Conservation (phyloP, 2,329 filamentous ascomycete species). For the Emmonsiellopsis sp. region DNA sequence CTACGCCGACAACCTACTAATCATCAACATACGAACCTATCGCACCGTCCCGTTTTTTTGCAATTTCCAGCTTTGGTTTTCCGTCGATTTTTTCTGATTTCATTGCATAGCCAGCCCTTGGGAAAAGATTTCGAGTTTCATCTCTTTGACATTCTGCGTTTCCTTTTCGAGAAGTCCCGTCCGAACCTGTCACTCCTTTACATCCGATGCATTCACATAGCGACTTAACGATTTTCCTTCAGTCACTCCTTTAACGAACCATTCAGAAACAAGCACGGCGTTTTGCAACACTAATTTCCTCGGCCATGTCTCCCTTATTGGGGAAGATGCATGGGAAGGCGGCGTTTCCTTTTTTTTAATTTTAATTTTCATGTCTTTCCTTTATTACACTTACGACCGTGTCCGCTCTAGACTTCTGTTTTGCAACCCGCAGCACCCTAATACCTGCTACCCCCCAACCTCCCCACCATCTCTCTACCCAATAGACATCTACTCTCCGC, state of each 20-base stretch:
- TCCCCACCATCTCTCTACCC: background rate
- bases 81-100: background rate
- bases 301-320: conserved; percentile 7
- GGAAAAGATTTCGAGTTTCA: background rate
- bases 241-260: conserved; percentile 23
- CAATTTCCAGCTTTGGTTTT: background rate
- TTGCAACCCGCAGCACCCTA: background rate
- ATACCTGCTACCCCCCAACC: background rate
- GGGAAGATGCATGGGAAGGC: background rate
- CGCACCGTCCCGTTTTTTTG: background rate
- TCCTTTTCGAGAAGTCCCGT: conserved; percentile 2
- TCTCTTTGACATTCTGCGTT: conserved; percentile 5
- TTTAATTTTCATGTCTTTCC: conserved; percentile 1
- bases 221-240: conserved; percentile 19
- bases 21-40: background rate
- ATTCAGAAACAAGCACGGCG: conserved; percentile 16
- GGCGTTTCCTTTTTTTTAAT: background rate
- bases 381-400: background rate
- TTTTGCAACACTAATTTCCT: conserved; percentile 1
- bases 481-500: background rate
- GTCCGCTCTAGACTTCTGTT: background rate
- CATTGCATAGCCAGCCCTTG: background rate
- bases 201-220: conserved; percentile 12
- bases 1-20: background rate
- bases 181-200: conserved; percentile 12